A percentile compares a stretch with the other conserved stretches of the same genome.
Conservation (phyloP, 202 grass and related monocot genomes). For the Setaria italica region DNA sequence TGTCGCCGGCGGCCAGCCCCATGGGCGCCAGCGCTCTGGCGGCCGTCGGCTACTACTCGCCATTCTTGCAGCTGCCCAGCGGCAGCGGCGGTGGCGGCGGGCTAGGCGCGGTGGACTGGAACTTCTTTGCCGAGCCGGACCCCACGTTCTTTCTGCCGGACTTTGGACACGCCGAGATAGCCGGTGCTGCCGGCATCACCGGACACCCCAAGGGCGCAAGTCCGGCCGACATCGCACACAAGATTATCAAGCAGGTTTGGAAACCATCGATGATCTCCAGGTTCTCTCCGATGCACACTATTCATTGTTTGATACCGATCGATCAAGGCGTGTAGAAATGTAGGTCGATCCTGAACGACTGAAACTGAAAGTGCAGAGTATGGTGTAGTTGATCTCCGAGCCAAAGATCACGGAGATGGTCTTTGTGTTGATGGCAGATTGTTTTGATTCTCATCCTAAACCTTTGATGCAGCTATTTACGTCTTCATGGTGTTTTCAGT, state of each 20-base stretch:
- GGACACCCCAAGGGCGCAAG: slow-evolving; percentile 29
- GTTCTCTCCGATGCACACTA: background rate
- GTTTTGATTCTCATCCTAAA: background rate
- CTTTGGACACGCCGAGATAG: slow-evolving; percentile 31
- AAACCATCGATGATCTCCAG: background rate
- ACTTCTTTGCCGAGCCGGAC: slow-evolving; percentile 53
- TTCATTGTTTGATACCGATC: background rate
- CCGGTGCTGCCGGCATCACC: slow-evolving; percentile 1
- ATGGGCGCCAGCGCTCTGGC: background rate
- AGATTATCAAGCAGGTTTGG: slow-evolving; percentile 70
- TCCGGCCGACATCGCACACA: slow-evolving; percentile 50
- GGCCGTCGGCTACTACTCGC: slow-evolving; percentile 45
- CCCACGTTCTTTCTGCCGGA: slow-evolving; percentile 47
- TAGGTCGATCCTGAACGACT: background rate
- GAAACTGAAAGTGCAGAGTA: background rate
- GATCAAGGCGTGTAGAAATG: background rate
- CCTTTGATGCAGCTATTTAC: background rate
- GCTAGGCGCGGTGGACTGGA: slow-evolving; percentile 49
- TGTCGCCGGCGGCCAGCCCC: slow-evolving; percentile 9
- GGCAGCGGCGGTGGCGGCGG: background rate
- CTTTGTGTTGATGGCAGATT: background rate
- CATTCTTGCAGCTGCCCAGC: slow-evolving; percentile 41
- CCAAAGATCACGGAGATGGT: background rate
- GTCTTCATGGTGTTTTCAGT: background rate
- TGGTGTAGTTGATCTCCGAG: background rate